Conservation (phyloP, 208 protist species). For the Crithidia sp. region DNA sequence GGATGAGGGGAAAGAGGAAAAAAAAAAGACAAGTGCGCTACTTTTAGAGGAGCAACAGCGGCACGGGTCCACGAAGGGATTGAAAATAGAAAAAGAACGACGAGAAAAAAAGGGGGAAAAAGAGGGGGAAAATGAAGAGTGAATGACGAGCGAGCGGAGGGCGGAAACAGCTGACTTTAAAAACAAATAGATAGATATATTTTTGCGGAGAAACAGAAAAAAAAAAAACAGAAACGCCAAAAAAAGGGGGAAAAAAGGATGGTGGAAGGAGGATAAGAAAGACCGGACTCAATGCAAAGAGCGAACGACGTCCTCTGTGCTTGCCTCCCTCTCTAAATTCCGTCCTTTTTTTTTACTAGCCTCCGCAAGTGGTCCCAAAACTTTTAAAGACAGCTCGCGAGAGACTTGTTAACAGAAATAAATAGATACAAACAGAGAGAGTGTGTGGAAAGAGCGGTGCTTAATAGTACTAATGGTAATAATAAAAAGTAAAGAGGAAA, state of each 20-base stretch:
- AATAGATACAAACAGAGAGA: background rate
- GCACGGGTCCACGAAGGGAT: too few relatives aligned
- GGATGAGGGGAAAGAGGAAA: background rate
- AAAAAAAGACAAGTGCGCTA: background rate
- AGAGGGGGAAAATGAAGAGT: background rate
- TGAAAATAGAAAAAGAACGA: too few relatives aligned
- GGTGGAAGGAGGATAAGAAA: background rate
- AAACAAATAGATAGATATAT: background rate
- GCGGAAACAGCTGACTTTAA: background rate
- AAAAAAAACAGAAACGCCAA: background rate
- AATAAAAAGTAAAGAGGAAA: background rate
- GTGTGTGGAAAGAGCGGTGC: background rate
- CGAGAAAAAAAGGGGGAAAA: background rate
- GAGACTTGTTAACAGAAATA: too few relatives aligned
- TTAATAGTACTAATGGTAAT: background rate
- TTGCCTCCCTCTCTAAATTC: too few relatives aligned
- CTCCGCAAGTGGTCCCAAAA: too few relatives aligned
- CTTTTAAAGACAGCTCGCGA: too few relatives aligned
- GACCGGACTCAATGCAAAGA: background rate
- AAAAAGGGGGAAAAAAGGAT: conserved; percentile 9
- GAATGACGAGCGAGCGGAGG: too few relatives aligned
- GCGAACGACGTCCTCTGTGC: too few relatives aligned
- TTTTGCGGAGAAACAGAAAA: background rate
- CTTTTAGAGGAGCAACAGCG: too few relatives aligned
- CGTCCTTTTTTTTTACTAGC: too few relatives aligned